These are phyloP conservation scores for Diaporthe citri DNA, from an alignment of 2,329 filamentous ascomycete species.

Conservation along the genomic window DNA sequence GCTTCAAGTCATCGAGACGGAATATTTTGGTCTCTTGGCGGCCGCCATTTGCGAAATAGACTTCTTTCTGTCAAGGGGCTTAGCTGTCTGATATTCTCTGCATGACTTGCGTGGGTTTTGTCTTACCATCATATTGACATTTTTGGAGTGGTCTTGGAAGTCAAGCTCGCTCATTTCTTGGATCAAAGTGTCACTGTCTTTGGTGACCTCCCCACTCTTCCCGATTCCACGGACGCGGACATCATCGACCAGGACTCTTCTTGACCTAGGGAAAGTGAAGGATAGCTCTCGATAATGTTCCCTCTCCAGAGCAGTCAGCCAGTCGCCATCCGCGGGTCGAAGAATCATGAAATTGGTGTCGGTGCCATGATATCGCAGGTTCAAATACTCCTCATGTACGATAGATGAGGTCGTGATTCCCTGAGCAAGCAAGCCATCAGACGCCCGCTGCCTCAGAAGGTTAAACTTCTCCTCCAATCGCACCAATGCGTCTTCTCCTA, in stretches of 20 bases:
- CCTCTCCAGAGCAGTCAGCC: slow-evolving; percentile 51
- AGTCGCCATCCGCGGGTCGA: slow-evolving; percentile 52
- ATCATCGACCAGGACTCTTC: slow-evolving; percentile 55
- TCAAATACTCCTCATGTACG: slow-evolving; percentile 55
- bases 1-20: slow-evolving; percentile 1
- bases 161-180: slow-evolving; percentile 27
- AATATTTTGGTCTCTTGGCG: slow-evolving; percentile 41
- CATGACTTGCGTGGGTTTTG: too few species aligned
- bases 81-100: not conserved
- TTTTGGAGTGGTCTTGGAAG: slow-evolving; percentile 16
- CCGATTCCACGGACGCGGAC: slow-evolving; percentile 73
- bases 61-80: slow-evolving; percentile 7
- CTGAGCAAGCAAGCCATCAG: slow-evolving; percentile 44
- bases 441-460: slow-evolving; percentile 48
- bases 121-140: slow-evolving; percentile 19
- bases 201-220: slow-evolving; percentile 65
- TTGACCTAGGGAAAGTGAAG: slow-evolving; percentile 49
- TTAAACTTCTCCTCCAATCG: slow-evolving; percentile 44
- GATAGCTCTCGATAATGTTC: slow-evolving; percentile 56
- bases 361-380: slow-evolving; percentile 63
- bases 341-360: slow-evolving; percentile 63
- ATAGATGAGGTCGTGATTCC: slow-evolving; percentile 46
- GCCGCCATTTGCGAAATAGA: slow-evolving; percentile 30
- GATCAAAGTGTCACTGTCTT: slow-evolving; percentile 34
- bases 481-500: slow-evolving; percentile 39